phyloP scores from a whole-genome alignment of 306 rosid species.

The Cajanus cajan region DNA sequence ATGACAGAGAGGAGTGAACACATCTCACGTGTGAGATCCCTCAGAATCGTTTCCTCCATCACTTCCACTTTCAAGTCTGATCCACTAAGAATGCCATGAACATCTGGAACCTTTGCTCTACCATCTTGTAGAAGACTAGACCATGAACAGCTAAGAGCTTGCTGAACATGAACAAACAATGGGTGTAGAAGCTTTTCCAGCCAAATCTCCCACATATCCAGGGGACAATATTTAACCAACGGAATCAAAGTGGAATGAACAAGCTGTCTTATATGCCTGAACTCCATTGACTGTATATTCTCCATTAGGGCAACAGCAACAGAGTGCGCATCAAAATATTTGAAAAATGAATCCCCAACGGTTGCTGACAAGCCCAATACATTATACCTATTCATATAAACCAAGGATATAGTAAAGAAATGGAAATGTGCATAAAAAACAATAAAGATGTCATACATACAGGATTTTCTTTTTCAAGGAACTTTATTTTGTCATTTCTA shows the following conservation, averaged over 20 bases:
- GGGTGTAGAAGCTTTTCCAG: constrained; percentile 86
- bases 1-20: constrained; percentile 71
- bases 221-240: constrained; percentile 77
- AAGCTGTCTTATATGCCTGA: constrained; percentile 91
- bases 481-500: neutral
- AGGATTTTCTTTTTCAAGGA: constrained; percentile 30
- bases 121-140: constrained; percentile 82
- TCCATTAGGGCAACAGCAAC: constrained; percentile 77
- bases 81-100: constrained; percentile 59
- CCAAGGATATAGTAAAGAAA: constrained; percentile 23
- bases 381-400: constrained; percentile 63
- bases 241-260: constrained; percentile 85
- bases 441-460: constrained; percentile 18
- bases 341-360: constrained; percentile 79
- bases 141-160: constrained; percentile 80
- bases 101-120: constrained; percentile 91
- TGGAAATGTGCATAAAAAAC: constrained; percentile 12
- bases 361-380: constrained; percentile 92
- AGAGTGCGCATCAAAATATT: constrained; percentile 61
- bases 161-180: constrained; percentile 67
- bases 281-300: constrained; percentile 93
- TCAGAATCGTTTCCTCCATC: constrained; percentile 86
- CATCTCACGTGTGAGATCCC: constrained; percentile 87
- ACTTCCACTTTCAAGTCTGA: constrained; percentile 91
- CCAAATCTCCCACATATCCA: constrained; percentile 87